A percentile compares a stretch with the other conserved stretches of the same genome.
Conservation (phyloP, 2,329 filamentous ascomycete genomes). For the Clonostachys chloroleuca region DNA sequence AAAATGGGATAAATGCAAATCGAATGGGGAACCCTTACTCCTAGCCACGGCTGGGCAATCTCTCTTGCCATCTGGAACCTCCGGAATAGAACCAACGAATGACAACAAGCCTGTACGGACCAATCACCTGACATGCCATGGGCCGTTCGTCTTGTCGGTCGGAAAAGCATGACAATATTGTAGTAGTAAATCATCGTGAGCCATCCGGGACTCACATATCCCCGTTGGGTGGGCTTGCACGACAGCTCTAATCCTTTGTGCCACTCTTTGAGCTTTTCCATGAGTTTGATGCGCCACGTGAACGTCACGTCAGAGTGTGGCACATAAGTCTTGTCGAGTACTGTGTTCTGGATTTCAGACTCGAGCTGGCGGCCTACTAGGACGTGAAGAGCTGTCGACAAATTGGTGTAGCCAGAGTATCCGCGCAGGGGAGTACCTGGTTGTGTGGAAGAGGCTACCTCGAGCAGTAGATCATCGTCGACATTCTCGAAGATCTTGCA, state of each 20-base stretch:
- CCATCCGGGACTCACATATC: conserved; percentile 2
- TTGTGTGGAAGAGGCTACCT: neutral
- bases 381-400: neutral
- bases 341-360: neutral
- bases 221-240: conserved; percentile 1
- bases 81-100: conserved; percentile 3
- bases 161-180: conserved; percentile 4
- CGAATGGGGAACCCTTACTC: neutral
- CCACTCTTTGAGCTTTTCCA: neutral
- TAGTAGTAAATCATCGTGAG: conserved; percentile 6
- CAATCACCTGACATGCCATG: conserved; percentile 2
- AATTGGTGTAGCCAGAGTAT: neutral
- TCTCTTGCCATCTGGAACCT: conserved; percentile 4
- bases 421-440: neutral
- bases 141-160: neutral
- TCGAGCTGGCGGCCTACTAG: neutral
- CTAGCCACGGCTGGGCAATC: conserved; percentile 4
- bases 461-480: neutral
- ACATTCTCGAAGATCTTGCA: neutral
- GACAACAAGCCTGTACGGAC: conserved; percentile 4
- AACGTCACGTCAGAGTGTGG: neutral
- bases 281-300: neutral
- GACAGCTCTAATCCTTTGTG: neutral
- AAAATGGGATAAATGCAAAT: too few relatives aligned
- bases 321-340: neutral